Conservation (phyloP, 352 stramenopile species). For the Pythium aphanidermatum region DNA sequence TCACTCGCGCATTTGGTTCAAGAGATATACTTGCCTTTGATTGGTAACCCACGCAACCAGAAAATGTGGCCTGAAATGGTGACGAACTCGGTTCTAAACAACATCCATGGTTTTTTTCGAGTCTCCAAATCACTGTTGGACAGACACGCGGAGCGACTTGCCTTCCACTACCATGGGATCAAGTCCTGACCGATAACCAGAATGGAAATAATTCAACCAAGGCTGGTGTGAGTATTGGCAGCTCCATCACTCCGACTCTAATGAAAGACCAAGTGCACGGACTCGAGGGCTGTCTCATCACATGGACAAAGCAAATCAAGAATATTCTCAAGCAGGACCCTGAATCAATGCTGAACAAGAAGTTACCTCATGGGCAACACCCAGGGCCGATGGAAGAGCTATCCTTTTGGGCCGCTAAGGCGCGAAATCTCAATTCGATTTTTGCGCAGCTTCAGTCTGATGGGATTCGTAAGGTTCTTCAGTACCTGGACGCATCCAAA, state of each 20-base stretch:
- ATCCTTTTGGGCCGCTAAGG: conserved; percentile 83
- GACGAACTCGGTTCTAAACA: conserved; percentile 66
- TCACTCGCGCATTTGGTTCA: conserved; percentile 67
- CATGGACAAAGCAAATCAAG: conserved; percentile 94
- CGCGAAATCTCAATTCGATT: conserved; percentile 86
- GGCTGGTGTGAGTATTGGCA: background rate
- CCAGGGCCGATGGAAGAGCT: conserved; percentile 86
- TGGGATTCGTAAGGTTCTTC: conserved; percentile 79
- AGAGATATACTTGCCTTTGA: conserved; percentile 67
- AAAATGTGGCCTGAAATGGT: conserved; percentile 78
- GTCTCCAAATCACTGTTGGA: conserved; percentile 83
- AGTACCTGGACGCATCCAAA: conserved; percentile 84
- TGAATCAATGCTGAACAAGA: conserved; percentile 63
- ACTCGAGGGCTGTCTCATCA: conserved; percentile 88
- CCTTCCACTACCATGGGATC: conserved; percentile 79
- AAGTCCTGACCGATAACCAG: conserved; percentile 50
- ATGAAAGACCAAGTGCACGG: conserved; percentile 81
- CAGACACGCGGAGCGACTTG: conserved; percentile 80
- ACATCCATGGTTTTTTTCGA: conserved; percentile 78
- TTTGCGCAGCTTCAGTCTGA: conserved; percentile 88
- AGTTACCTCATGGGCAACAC: conserved; percentile 37
- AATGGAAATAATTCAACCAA: conserved; percentile 17
- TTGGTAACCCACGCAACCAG: conserved; percentile 77
- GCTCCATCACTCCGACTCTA: conserved; percentile 8
- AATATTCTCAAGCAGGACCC: conserved; percentile 89